Evolutionary conservation across 148 eudicot genomes (phyloP), one percentile per base, ranked within the genome.

Genomic region (Drosera capensis): DNA sequence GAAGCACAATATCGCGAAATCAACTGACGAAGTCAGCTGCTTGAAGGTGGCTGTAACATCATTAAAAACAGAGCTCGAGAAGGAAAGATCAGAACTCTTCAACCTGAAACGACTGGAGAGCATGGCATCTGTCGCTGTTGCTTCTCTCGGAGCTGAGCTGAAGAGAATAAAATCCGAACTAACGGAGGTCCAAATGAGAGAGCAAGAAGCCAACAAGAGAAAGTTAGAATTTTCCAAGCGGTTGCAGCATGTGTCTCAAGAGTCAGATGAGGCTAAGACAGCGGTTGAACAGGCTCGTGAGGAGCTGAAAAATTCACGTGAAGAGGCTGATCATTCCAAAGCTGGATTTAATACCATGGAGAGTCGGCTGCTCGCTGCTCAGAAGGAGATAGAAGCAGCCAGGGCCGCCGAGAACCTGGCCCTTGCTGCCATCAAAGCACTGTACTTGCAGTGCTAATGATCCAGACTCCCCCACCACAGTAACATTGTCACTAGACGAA

Each of bases 321-420:
- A 84, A 53, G 95, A 71, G 52, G 85, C 72, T 0, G 99, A 74
- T 40, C 79, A 74, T 60, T 93, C 86, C 3, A 78, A 78, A 57
- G 99, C 95, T 0, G 88, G 71, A 39, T 84, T 79, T 14, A 73
- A 60, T 40, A 74, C 85, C 2, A 46, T 68, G 43, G 78, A 76
- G 61, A 80, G 85, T 47, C 74, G 93, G 40, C 50, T 90, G 42
- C 58, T 68, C 48, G 93, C 93, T 0, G 77, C 84, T 39, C 76
- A 63, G 25, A 90, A 78, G 63, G 99, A 90, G 71, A 90, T 84
- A 30, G 99, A 85, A 54, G 99, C 95, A 45, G 79, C 95, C 9
- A 84, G 60, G 59, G 93, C 92, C 14, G 73, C 95, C 3, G 95
- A 90, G 55, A 81, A 65, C 51, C 49, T 84, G 45, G 97, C 97